Base-by-base conservation (phyloP, 495 filamentous ascomycete genomes). In the Cryomyces antarcticus region DNA sequence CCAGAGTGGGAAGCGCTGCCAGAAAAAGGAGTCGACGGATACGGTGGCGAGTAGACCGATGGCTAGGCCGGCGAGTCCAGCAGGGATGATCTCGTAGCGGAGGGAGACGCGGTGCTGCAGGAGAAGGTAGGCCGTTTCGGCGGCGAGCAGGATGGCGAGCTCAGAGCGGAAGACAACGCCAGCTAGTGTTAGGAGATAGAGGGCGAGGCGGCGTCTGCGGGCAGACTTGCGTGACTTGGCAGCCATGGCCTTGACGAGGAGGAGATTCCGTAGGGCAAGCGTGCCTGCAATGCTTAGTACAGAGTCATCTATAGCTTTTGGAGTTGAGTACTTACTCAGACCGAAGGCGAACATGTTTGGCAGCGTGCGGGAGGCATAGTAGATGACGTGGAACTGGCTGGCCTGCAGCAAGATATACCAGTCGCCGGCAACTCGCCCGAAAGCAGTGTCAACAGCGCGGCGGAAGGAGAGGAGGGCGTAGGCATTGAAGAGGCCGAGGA, bases 301-400 rank as follows among this genome's bases (percentile, higher is more conserved):
- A 46, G 7, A 17, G 33, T 7, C n/a, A 17, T 12, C 7, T 12
- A 35, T 12, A 35, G 33, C 12, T 35, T 7, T 7, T 7, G 33
- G 33, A 7, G 33, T 35, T 35, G 33, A 7, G 7, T 7, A 7
- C 67, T 50, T 67, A 78, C 75, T 79, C 11, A 94, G 60, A 10
- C 76, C 72, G 62, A 99, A 87, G 38, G 89, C 89, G 57, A 95
- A 95, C 74, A 89, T 94, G 56, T 99, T 99, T 4, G 89, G 92
- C 29, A 99, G 64, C 1, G 85, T 84, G 42, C 92, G 69, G 6
- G 83, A 92, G 11, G 92, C 83, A 59, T 96, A 99, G 66, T 83
- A 96, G 41, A 89, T 70, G 41, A 93, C 60, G 62, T 96, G 89
- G 56, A 99, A 96, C 55, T 94, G 87, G 58, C 77, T 80, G 0